Conservation (phyloP, 2,329 filamentous ascomycete species). For the Akanthomyces lecanii region DNA sequence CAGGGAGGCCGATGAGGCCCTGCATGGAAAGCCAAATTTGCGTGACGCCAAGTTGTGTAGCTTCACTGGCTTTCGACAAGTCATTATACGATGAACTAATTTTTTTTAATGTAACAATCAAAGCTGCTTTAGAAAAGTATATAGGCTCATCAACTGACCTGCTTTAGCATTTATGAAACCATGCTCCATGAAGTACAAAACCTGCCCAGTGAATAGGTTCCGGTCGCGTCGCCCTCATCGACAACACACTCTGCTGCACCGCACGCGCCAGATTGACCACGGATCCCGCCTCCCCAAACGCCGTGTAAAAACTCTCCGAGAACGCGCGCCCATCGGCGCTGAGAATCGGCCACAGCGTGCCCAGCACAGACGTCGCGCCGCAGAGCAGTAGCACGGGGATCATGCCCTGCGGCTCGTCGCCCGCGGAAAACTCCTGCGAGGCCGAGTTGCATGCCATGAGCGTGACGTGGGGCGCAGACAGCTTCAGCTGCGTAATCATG, state of each 20-base stretch:
- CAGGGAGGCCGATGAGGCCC: no score
- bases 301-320: neutral
- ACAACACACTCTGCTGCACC: neutral
- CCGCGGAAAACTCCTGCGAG: slow-evolving; percentile 5
- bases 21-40: no score
- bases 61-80: no score
- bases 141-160: no score
- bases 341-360: slow-evolving; percentile 8
- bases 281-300: neutral
- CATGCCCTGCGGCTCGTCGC: slow-evolving; percentile 13
- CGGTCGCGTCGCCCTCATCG: neutral
- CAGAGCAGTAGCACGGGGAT: slow-evolving; percentile 7
- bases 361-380: slow-evolving; percentile 8
- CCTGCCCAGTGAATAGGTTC: slow-evolving; percentile 8
- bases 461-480: neutral
- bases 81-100: no score
- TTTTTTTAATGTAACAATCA: no score
- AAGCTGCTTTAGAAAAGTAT: no score
- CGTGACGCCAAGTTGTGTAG: no score
- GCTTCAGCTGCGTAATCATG: slow-evolving; percentile 1
- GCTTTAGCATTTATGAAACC: slow-evolving; percentile 5
- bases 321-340: slow-evolving; percentile 1
- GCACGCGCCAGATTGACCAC: slow-evolving; percentile 5
- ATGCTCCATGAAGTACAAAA: slow-evolving; percentile 7
- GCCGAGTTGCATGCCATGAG: slow-evolving; percentile 10